Evolutionary conservation across 371 early-diverging fungal genomes (phyloP).

Genomic region (Mucor mucedo): DNA sequence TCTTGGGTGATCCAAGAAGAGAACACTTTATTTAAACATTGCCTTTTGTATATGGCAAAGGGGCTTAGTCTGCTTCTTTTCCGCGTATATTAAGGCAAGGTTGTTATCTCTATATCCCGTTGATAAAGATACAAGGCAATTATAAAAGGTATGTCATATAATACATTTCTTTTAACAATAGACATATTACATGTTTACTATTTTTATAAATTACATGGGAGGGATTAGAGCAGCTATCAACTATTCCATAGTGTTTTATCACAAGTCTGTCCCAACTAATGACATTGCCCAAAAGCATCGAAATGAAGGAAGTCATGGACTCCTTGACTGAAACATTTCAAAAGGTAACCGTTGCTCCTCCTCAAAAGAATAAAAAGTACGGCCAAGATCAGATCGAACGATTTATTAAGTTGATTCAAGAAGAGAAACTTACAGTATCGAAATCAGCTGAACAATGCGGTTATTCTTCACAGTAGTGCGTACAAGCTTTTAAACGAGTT

Average conservation of each 20-base stretch:
- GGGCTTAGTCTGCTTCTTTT: slow-evolving; percentile 18
- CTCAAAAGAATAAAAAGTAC: slow-evolving; percentile 19
- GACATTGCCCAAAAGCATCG: slow-evolving; percentile 9
- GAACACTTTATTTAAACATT: slow-evolving; percentile 23
- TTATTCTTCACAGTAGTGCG: slow-evolving; percentile 20
- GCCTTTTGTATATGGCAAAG: slow-evolving; percentile 21
- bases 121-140: slow-evolving; percentile 14
- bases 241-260: slow-evolving; percentile 17
- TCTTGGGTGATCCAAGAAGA: slow-evolving; percentile 10
- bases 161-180: slow-evolving; percentile 15
- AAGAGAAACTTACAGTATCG: slow-evolving; percentile 21
- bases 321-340: slow-evolving; percentile 14
- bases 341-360: slow-evolving; percentile 11
- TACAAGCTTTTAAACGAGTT: slow-evolving; percentile 20
- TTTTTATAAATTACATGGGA: slow-evolving; percentile 10
- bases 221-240: slow-evolving; percentile 10
- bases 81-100: slow-evolving; percentile 15
- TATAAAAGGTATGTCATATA: slow-evolving; percentile 13
- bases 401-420: slow-evolving; percentile 18
- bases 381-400: slow-evolving; percentile 20
- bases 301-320: slow-evolving; percentile 21
- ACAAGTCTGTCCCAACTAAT: slow-evolving; percentile 14
- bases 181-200: slow-evolving; percentile 13
- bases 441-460: slow-evolving; percentile 18
- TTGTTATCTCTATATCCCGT: slow-evolving; percentile 16